Conservation (phyloP, 2,329 filamentous ascomycete species). For the Amauroascus verrucosus region DNA sequence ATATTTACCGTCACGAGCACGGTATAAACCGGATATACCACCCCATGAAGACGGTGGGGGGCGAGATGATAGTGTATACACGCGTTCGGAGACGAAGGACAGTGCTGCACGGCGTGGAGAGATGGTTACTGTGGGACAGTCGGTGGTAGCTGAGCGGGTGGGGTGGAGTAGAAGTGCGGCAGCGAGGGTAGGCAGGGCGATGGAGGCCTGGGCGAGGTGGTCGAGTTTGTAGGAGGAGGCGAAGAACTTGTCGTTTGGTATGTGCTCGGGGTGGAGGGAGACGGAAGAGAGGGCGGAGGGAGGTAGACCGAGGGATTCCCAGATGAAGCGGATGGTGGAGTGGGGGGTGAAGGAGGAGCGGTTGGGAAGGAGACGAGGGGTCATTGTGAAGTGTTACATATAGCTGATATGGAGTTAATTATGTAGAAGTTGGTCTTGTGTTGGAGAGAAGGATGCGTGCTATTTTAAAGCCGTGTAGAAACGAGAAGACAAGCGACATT, state of each 20-base stretch:
- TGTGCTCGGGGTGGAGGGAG: background rate
- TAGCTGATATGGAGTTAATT: too few relatives aligned
- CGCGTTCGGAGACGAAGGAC: conserved; percentile 46
- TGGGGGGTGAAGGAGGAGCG: background rate
- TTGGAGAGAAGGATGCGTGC: too few relatives aligned
- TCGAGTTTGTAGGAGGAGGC: conserved; percentile 48
- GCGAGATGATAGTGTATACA: conserved; percentile 39
- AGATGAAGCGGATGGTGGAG: conserved; percentile 1
- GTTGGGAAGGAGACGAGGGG: background rate
- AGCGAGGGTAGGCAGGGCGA: conserved; percentile 42
- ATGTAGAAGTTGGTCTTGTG: too few relatives aligned
- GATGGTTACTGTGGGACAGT: too few relatives aligned
- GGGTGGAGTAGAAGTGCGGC: conserved; percentile 42
- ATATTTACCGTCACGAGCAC: conserved; percentile 40
- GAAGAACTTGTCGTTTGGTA: conserved; percentile 17
- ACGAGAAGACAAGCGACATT: too few relatives aligned
- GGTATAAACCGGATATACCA: conserved; percentile 44
- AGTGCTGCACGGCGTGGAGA: conserved; percentile 38
- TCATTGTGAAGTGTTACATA: background rate
- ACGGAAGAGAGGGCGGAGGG: conserved; percentile 5
- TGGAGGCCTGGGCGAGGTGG: conserved; percentile 43
- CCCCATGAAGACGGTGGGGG: conserved; percentile 30
- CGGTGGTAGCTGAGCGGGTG: too few relatives aligned
- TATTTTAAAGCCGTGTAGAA: too few relatives aligned
- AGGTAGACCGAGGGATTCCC: conserved; percentile 5